These are phyloP conservation scores for Aspergillus persii DNA, from an alignment of 2,329 filamentous ascomycete genomes.

Conservation along the genomic window DNA sequence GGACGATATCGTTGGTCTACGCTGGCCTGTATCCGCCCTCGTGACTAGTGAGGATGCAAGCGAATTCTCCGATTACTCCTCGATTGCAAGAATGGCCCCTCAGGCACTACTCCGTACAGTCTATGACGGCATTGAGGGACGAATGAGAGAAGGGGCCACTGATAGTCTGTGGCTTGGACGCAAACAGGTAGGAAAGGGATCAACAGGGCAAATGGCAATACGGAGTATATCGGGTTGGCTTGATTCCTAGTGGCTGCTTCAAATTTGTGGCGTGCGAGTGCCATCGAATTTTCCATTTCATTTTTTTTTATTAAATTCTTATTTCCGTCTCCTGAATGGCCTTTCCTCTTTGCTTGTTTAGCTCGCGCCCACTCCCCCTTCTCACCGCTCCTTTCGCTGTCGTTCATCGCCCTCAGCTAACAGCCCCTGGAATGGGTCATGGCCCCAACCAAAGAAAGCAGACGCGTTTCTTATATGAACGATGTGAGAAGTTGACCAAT, in stretches of 20 bases:
- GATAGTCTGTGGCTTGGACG: neutral
- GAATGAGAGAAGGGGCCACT: neutral
- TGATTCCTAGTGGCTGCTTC: neutral
- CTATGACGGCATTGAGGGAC: neutral
- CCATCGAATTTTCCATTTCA: neutral
- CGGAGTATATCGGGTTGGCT: neutral
- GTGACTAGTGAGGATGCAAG: neutral
- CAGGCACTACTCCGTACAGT: neutral
- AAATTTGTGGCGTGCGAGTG: neutral
- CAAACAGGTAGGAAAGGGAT: neutral
- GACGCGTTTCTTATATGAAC: slow-evolving; percentile 11
- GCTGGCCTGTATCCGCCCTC: slow-evolving; percentile 4
- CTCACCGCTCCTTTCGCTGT: slow-evolving; percentile 21
- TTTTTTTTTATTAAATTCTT: neutral
- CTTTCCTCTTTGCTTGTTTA: neutral
- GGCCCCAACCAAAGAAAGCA: slow-evolving; percentile 16
- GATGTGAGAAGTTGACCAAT: slow-evolving; percentile 13
- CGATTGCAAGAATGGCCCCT: neutral
- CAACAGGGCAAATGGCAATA: neutral
- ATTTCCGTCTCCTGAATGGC: neutral
- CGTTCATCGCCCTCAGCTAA: slow-evolving; percentile 8
- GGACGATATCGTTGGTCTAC: slow-evolving; percentile 2
- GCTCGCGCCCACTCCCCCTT: neutral
- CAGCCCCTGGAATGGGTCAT: slow-evolving; percentile 9
- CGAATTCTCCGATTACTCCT: neutral